These are phyloP conservation scores for Penicillium samsonianum DNA, from an alignment of 495 filamentous ascomycete genomes.

Conservation along the genomic window DNA sequence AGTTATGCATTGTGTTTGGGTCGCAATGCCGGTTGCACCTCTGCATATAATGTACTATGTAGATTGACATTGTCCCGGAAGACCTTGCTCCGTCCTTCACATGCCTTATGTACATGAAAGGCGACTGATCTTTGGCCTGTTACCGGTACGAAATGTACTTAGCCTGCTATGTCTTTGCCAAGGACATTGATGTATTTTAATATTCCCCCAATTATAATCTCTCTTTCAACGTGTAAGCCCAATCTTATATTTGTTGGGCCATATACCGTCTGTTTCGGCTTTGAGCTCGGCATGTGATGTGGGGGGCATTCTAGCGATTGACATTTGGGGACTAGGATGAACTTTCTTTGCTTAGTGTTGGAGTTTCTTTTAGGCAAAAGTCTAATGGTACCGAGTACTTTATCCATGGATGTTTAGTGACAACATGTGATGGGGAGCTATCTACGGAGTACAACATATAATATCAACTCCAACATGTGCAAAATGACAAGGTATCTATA, in stretches of 20 bases:
- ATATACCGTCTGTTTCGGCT: neutral
- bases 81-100: conserved; percentile 11
- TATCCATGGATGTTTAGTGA: too few relatives aligned
- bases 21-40: neutral
- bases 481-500: conserved; percentile 2
- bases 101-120: neutral
- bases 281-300: conserved; percentile 11
- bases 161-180: neutral
- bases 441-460: too few relatives aligned
- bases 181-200: neutral
- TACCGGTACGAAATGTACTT: neutral
- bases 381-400: neutral
- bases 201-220: neutral
- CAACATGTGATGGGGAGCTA: neutral
- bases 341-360: neutral
- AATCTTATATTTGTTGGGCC: neutral
- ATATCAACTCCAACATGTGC: neutral
- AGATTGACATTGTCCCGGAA: conserved; percentile 3
- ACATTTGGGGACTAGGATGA: neutral
- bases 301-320: neutral
- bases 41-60: neutral
- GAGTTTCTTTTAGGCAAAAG: conserved; percentile 7
- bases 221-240: neutral
- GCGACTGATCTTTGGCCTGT: neutral
- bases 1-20: neutral